Percentiles rank a stretch among this genome's conserved stretches.
Conservation (phyloP, 257 asterid genomes). For the Nyctanthes arbortristis region DNA sequence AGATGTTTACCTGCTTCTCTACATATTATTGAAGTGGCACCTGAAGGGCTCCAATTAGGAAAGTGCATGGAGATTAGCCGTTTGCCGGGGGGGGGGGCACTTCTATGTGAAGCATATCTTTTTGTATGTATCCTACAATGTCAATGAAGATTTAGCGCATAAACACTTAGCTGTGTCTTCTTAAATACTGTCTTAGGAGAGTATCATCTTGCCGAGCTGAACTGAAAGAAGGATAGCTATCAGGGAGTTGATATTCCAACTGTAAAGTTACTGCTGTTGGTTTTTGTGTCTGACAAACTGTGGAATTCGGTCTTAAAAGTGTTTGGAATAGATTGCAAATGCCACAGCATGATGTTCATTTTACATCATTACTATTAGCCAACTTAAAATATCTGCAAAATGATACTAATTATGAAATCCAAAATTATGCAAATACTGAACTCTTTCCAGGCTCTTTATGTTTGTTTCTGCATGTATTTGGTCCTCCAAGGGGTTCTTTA, state of each 20-base stretch:
- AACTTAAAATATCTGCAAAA: background rate
- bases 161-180: background rate
- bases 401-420: background rate
- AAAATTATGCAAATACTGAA: background rate
- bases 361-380: background rate
- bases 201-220: background rate
- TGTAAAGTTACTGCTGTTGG: background rate
- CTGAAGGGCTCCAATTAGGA: background rate
- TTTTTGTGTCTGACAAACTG: background rate
- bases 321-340: background rate
- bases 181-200: background rate
- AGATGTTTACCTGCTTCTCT: background rate
- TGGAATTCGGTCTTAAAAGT: background rate
- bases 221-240: background rate
- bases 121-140: background rate
- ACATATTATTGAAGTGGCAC: background rate
- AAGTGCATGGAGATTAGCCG: background rate
- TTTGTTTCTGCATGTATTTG: background rate
- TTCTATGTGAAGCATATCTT: background rate
- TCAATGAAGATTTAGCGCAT: background rate
- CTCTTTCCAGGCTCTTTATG: background rate
- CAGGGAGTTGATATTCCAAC: background rate
- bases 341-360: background rate
- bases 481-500: background rate
- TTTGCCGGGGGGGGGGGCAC: background rate